Base-by-base conservation (phyloP, 169 alveolate species). In the Cyclospora cayetanensis region DNA sequence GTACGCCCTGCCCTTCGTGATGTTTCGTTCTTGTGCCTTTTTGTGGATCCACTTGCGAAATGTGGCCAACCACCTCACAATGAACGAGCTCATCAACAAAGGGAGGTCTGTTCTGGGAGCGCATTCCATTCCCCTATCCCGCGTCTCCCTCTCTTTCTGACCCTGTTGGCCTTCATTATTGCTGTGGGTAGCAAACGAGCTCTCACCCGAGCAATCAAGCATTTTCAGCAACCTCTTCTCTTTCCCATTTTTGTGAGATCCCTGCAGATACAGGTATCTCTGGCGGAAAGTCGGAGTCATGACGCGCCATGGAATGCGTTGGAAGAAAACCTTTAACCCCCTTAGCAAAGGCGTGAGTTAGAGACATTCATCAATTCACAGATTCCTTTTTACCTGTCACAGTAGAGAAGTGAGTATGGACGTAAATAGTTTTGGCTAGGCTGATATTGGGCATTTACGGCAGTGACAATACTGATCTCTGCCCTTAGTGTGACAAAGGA, bases 231-330 rank as follows among this genome's bases (percentile, higher is more conserved):
- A n/a, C n/a, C n/a, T n/a, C n/a, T n/a, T n/a, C n/a, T n/a, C n/a
- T n/a, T n/a, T n/a, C n/a, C n/a, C n/a, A n/a, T n/a, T n/a, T n/a
- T n/a, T n/a, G n/a, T n/a, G n/a, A n/a, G n/a, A n/a, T n/a, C 34
- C 9, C 22, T 66, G 35, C 43, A 66, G 79, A 27, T 66, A 66
- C 79, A 31, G 41, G 41, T 66, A 66, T 27, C n/a, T 66, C 25
- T 66, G 79, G 79, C 9, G 79, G 79, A 5, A 43, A 43, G 79
- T 66, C 20, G 79, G 79, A 3, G 79, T 66, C 46, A 66, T 66
- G 79, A 66, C 79, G 15, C 79, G 79, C 12, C 79, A 66, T 9
- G 79, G 79, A 31, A n/a, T 66, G 79, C 79, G 79, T 12, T 66
- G 79, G 79, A 39, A 66, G 9, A 66, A 31, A 43, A 66, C 46